Evolutionary conservation across 331 rosid species (phyloP), one percentile per base, ranked within the genome.

Genomic region (Spiraea crenata): DNA sequence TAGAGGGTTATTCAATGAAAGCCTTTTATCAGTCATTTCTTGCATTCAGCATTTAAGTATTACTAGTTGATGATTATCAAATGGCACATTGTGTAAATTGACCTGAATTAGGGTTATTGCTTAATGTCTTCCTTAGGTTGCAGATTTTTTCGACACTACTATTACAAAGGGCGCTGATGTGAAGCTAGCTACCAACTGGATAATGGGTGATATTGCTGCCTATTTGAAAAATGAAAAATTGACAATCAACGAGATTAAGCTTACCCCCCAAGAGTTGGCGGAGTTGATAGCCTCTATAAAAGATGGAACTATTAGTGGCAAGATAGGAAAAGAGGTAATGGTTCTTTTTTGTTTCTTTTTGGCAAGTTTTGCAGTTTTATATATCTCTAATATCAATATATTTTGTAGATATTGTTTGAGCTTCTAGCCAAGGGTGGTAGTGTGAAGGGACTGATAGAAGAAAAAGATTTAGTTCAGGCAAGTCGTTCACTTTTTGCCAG

Each of bases 191-290:
- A 85, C 93, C 82, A 90, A 93, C 80, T 93, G 98, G 97, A 87
- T 93, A 77, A 93, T 90, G 97, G 82, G 96, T 47, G 98, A 93
- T 70, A 81, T 93, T 76, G 92, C 97, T 63, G 95, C 96, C 38
- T 88, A 82, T 77, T 75, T 90, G 92, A 93, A 93, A 81, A 88
- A 87, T 79, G 97, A 93, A 65, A 89, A 93, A 86, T 77, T 93
- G 76, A 80, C 88, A 62, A 79, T 87, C 70, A 82, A 75, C 67
- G 96, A 90, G 80, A 80, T 90, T 67, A 90, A 82, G 76, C 96
- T 93, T 79, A 83, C 84, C 49, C 88, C 96, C 34, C 79, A 82
- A 71, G 97, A 90, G 77, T 81, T 93, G 76, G 84, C 84, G 41
- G 89, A 90, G 82, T 82, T 93, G 87, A 93, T 90, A 80, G 93